Evolutionary conservation across 106 monocot genomes (phyloP).

Genomic region (Dendrobium huoshanense): DNA sequence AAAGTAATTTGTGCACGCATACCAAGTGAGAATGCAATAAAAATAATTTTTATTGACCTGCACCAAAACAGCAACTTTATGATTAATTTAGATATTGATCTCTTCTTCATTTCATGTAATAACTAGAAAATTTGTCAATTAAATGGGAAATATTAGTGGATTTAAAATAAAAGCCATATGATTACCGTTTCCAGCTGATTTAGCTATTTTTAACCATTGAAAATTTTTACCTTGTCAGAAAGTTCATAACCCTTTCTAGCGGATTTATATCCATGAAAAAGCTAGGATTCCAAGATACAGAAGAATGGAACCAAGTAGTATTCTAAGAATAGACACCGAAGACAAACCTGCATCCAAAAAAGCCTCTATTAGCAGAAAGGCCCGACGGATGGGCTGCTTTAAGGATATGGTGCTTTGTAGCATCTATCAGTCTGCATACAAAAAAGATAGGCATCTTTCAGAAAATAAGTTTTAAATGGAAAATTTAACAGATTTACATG

Average conservation of each 20-base stretch:
- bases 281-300: not conserved
- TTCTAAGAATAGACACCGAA: not conserved
- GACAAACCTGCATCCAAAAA: slow-evolving; percentile 93
- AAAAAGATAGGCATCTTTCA: slow-evolving; percentile 4
- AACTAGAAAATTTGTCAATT: not conserved
- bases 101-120: not conserved
- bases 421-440: slow-evolving; percentile 69
- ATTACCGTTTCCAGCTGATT: not conserved
- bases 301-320: not conserved
- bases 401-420: slow-evolving; percentile 69
- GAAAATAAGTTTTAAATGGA: not conserved
- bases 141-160: not conserved
- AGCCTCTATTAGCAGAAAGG: slow-evolving; percentile 88
- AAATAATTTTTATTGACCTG: not conserved
- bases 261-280: not conserved
- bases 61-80: not conserved
- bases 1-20: not conserved
- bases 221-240: not conserved
- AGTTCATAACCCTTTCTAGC: not conserved
- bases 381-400: slow-evolving; percentile 97
- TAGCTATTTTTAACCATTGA: not conserved
- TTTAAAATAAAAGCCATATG: not conserved
- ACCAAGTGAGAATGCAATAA: not conserved
- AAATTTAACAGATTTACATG: not conserved
- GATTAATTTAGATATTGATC: not conserved